phyloP scores from a whole-genome alignment of 1,284 basidiomycete genomes.

The Omphalotus olearius region DNA sequence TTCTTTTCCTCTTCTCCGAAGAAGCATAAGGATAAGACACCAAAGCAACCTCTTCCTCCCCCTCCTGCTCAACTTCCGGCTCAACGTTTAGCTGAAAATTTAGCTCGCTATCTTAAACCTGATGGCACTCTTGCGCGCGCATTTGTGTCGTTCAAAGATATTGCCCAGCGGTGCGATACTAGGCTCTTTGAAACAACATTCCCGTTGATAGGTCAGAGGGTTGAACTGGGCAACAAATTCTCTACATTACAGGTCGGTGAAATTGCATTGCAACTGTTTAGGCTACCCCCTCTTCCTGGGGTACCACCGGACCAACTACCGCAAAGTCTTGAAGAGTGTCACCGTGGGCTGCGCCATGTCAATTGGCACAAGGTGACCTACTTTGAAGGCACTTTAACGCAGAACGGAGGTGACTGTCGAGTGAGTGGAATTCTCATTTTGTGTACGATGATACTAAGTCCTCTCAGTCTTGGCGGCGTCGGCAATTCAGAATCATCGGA shows the following conservation, averaged over 20 bases:
- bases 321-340: constrained; percentile 89
- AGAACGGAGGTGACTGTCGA: constrained; percentile 91
- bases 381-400: constrained; percentile 90
- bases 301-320: constrained; percentile 79
- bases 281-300: constrained; percentile 83
- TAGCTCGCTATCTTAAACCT: constrained; percentile 78
- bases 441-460: constrained; percentile 2
- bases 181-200: constrained; percentile 80
- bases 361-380: constrained; percentile 92
- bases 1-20: constrained; percentile 80
- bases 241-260: constrained; percentile 70
- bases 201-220: constrained; percentile 76
- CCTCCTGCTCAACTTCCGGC: constrained; percentile 26
- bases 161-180: constrained; percentile 77
- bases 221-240: constrained; percentile 51
- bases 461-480: constrained; percentile 79
- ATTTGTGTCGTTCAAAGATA: constrained; percentile 83
- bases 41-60: constrained; percentile 25
- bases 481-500: constrained; percentile 85
- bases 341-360: constrained; percentile 83
- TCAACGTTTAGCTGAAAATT: constrained; percentile 55
- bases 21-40: constrained; percentile 51
- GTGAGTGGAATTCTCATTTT: constrained; percentile 43
- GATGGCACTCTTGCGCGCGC: constrained; percentile 80
- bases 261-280: constrained; percentile 83